Percentiles rank a stretch among this genome's conserved stretches.
These are phyloP conservation scores for Samsoniella hepiali DNA, from an alignment of 2,329 filamentous ascomycete genomes.

Conservation along the genomic window DNA sequence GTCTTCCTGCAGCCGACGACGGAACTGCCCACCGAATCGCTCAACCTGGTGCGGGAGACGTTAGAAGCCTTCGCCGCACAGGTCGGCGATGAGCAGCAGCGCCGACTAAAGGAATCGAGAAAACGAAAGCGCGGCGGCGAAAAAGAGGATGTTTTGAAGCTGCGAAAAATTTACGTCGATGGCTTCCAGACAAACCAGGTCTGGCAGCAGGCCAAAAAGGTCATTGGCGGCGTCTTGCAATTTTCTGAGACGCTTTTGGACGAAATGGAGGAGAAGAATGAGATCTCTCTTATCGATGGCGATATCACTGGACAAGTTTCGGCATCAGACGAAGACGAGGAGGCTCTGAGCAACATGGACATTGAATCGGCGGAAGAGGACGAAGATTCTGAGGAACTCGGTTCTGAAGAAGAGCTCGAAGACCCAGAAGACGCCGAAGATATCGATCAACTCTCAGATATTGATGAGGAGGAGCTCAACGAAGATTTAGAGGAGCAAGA, in stretches of 20 bases:
- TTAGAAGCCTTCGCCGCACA: conserved; percentile 74
- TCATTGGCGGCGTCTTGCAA: conserved; percentile 59
- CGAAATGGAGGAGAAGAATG: conserved; percentile 45
- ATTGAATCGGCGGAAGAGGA: conserved; percentile 33
- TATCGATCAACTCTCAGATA: conserved; percentile 20
- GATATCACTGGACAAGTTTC: conserved; percentile 30
- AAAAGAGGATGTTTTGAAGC: conserved; percentile 58
- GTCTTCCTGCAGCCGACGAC: conserved; percentile 71
- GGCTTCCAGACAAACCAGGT: conserved; percentile 87
- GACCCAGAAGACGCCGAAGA: conserved; percentile 35
- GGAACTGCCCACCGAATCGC: conserved; percentile 63
- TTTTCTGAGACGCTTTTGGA: conserved; percentile 47
- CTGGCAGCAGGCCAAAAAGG: conserved; percentile 87
- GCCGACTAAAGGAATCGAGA: conserved; percentile 65
- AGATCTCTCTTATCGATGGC: conserved; percentile 27
- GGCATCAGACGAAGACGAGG: conserved; percentile 33
- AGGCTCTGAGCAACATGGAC: conserved; percentile 29
- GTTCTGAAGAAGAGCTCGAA: conserved; percentile 28
- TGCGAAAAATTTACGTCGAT: conserved; percentile 79
- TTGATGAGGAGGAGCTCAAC: conserved; percentile 35
- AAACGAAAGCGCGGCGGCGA: conserved; percentile 70
- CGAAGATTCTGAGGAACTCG: conserved; percentile 35
- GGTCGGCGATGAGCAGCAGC: conserved; percentile 69
- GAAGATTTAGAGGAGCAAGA: conserved; percentile 42
- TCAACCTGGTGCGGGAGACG: conserved; percentile 74